A percentile compares a stretch with the other conserved stretches of the same genome.
Evolutionary conservation across 139 green algal species (phyloP).

Genomic region (Coelastrella sp.): DNA sequence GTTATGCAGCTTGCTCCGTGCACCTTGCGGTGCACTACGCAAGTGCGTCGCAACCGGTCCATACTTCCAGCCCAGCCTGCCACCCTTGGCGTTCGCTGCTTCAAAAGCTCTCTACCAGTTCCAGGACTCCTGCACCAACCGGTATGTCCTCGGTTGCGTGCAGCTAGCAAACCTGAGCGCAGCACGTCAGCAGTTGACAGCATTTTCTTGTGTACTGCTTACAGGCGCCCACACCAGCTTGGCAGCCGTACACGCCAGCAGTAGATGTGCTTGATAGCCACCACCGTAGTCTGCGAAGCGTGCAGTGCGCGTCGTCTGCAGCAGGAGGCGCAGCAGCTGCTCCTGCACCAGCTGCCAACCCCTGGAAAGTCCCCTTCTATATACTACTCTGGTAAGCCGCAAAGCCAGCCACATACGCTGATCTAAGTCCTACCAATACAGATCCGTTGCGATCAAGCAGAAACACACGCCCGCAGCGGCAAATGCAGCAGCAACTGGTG

Average conservation of each 20-base stretch:
- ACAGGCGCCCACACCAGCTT: background rate
- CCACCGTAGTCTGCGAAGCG: background rate
- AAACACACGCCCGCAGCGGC: too few relatives aligned
- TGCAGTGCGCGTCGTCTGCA: constrained; percentile 13
- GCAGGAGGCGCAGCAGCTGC: constrained; percentile 5
- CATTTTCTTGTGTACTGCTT: background rate
- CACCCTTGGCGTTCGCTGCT: too few relatives aligned
- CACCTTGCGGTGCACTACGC: background rate
- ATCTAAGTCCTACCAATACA: too few relatives aligned
- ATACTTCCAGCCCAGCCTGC: background rate
- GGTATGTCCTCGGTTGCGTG: background rate
- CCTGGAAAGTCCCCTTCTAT: constrained; percentile 64
- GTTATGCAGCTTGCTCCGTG: background rate
- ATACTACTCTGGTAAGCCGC: constrained; percentile 65
- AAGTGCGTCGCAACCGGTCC: background rate
- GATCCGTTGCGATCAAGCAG: too few relatives aligned
- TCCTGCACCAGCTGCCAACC: background rate
- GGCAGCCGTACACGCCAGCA: background rate
- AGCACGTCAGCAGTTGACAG: background rate
- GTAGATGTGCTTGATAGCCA: background rate
- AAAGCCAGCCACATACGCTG: too few relatives aligned
- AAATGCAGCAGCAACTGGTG: too few relatives aligned
- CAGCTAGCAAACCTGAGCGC: background rate
- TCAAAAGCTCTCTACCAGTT: too few relatives aligned
- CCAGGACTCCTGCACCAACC: background rate